These are phyloP conservation scores for Lentinula lateritia DNA, from an alignment of 768 basidiomycete species.

Conservation along the genomic window DNA sequence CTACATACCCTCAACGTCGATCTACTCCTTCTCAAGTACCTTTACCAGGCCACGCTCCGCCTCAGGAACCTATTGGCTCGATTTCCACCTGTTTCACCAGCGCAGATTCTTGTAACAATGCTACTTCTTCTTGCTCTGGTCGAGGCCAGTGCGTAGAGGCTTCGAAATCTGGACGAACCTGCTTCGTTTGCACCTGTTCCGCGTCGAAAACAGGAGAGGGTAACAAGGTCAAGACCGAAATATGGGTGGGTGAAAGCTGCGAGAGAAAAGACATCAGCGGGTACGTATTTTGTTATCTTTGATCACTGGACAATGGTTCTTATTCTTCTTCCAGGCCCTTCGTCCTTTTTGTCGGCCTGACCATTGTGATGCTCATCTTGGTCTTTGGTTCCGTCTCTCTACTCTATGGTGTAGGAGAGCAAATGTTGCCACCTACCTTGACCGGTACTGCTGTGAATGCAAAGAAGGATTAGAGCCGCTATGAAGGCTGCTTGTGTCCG, in stretches of 20 bases:
- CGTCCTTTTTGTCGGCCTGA: conserved; percentile 66
- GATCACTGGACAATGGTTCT: neutral
- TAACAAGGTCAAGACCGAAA: conserved; percentile 47
- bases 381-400: conserved; percentile 64
- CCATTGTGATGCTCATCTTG: conserved; percentile 57
- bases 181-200: conserved; percentile 50
- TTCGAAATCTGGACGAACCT: conserved; percentile 52
- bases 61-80: conserved; percentile 50
- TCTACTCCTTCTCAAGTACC: conserved; percentile 39
- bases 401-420: conserved; percentile 54
- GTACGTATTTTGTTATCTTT: conserved; percentile 37
- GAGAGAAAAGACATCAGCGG: conserved; percentile 77
- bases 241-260: conserved; percentile 74
- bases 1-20: conserved; percentile 29
- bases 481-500: neutral
- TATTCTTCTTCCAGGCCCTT: conserved; percentile 50
- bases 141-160: conserved; percentile 61
- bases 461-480: conserved; percentile 43
- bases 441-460: conserved; percentile 50
- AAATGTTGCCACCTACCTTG: conserved; percentile 70
- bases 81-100: conserved; percentile 60
- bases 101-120: conserved; percentile 49
- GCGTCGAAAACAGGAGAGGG: conserved; percentile 43
- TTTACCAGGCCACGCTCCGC: conserved; percentile 34
- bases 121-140: conserved; percentile 64